Evolutionary conservation across 2,329 filamentous ascomycete species (phyloP), one percentile per base, ranked within the genome.

Genomic region (Cercospora sp.): DNA sequence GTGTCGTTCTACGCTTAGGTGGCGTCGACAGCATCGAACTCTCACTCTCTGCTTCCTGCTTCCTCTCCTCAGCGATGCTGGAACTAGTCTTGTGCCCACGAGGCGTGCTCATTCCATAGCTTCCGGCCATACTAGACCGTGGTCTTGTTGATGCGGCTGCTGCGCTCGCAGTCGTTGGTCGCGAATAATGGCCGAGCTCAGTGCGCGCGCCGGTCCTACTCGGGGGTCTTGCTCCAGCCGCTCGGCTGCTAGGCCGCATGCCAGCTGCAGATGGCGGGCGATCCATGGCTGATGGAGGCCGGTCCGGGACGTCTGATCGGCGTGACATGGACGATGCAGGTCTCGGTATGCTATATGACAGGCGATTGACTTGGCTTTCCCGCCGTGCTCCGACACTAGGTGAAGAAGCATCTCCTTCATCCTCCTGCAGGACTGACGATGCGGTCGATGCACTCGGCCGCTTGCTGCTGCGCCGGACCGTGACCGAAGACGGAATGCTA

Each of bases 201-300:
- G 26, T 81, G 80, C 69, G 82, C 82, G 60, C 83, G 80, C 66
- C 83, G 80, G 65, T 78, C 80, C 64, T 81, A 80, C 75, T 75
- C 23, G 68, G 68, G 16, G 73, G 73, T 36, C 72, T 68, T 7
- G 51, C 68, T 30, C 69, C 64, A n/a, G 72, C 69, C 59, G 90
- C 88, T 71, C 91, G 88, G 75, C 91, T 94, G 80, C 88, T 91
- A 16, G 92, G 91, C 36, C 91, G 88, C 73, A 88, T 90, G 71
- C 85, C 81, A 23, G 67, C 68, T 36, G 66, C 70, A 23, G 70
- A 71, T 42, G 74, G 69, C 8, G 72, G 71, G 12, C 72, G 72
- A 26, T 75, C 75, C 31, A 74, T 63, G 42, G 73, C 74, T 18
- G 72, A 73, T 13, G 70, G 66, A 53, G 73, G 71, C 23, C 72